A percentile compares a stretch with the other conserved stretches of the same genome.
These are phyloP conservation scores for Orbilia oligospora DNA, from an alignment of 2,329 filamentous ascomycete genomes.

Conservation along the genomic window DNA sequence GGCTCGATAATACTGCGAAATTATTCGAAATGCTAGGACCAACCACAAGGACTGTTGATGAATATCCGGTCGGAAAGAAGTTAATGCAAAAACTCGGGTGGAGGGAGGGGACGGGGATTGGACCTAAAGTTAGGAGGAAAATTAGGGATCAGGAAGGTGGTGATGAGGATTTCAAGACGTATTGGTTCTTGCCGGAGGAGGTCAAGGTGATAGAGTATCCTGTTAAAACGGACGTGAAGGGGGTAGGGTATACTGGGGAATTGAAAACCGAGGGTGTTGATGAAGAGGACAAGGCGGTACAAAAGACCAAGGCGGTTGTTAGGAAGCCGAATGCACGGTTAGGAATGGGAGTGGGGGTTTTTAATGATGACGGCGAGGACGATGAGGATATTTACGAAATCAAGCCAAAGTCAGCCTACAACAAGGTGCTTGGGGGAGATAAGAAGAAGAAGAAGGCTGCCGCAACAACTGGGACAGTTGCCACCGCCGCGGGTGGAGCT, in stretches of 20 bases:
- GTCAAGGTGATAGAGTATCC: slow-evolving; percentile 77
- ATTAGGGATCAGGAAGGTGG: slow-evolving; percentile 76
- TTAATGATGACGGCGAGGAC: slow-evolving; percentile 94
- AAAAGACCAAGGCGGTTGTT: slow-evolving; percentile 65
- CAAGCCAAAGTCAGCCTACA: slow-evolving; percentile 90
- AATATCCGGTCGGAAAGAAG: slow-evolving; percentile 88
- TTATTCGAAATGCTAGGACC: slow-evolving; percentile 78
- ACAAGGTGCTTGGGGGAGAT: slow-evolving; percentile 82
- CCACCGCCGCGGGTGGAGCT: slow-evolving; percentile 72
- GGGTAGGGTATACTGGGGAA: slow-evolving; percentile 78
- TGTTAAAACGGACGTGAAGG: slow-evolving; percentile 78
- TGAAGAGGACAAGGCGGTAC: slow-evolving; percentile 64
- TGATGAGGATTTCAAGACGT: slow-evolving; percentile 70
- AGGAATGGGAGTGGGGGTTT: slow-evolving; percentile 86
- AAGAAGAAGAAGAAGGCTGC: slow-evolving; percentile 81
- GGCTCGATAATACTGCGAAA: slow-evolving; percentile 65
- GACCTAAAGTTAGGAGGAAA: slow-evolving; percentile 83
- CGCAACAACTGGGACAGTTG: slow-evolving; percentile 66
- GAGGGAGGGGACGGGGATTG: slow-evolving; percentile 93
- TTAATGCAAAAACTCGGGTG: slow-evolving; percentile 94
- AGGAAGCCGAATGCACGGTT: slow-evolving; percentile 73
- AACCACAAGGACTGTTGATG: slow-evolving; percentile 70
- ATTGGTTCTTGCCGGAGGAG: slow-evolving; percentile 90
- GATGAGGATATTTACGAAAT: slow-evolving; percentile 95
- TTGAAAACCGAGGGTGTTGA: slow-evolving; percentile 67